Conservation (phyloP, 495 filamentous ascomycete species). For the Tricharina praecox region DNA sequence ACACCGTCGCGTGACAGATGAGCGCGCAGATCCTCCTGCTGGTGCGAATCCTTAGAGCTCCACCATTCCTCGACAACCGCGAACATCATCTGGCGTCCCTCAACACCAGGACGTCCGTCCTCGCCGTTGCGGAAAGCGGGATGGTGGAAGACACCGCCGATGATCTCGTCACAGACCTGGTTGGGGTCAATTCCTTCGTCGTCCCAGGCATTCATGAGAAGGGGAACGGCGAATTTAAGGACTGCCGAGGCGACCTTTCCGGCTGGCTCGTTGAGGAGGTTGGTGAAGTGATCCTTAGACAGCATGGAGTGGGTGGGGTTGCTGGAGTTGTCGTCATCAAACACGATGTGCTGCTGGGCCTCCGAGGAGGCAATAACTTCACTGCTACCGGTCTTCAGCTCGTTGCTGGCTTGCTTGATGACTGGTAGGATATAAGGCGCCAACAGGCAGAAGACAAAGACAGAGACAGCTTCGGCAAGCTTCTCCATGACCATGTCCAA, state of each 20-base stretch:
- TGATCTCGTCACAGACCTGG: slow-evolving; percentile 51
- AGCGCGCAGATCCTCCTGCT: slow-evolving; percentile 45
- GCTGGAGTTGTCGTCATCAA: slow-evolving; percentile 52
- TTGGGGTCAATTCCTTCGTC: slow-evolving; percentile 50
- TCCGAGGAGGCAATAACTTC: slow-evolving; percentile 70
- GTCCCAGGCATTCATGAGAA: slow-evolving; percentile 74
- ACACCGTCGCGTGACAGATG: slow-evolving; percentile 66
- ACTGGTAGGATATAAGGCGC: slow-evolving; percentile 75
- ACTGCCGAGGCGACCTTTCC: slow-evolving; percentile 63
- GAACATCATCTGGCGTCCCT: slow-evolving; percentile 66
- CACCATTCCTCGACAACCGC: slow-evolving; percentile 64
- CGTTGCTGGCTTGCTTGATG: slow-evolving; percentile 65
- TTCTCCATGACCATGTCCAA: slow-evolving; percentile 64
- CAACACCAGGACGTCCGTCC: slow-evolving; percentile 43
- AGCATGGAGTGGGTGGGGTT: slow-evolving; percentile 94
- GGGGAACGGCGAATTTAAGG: slow-evolving; percentile 67
- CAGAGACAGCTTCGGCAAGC: slow-evolving; percentile 56
- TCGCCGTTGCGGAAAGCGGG: slow-evolving; percentile 56
- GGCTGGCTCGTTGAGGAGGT: slow-evolving; percentile 72
- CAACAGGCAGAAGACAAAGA: slow-evolving; percentile 73
- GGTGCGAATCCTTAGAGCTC: slow-evolving; percentile 42
- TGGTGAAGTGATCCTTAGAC: slow-evolving; percentile 82
- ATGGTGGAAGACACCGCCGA: slow-evolving; percentile 73
- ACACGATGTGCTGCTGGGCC: slow-evolving; percentile 68
- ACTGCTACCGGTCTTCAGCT: slow-evolving; percentile 64